A percentile compares a stretch with the other conserved stretches of the same genome.
phyloP scores from a whole-genome alignment of 192 early-diverging fungal genomes.

The Coemansia sp. region DNA sequence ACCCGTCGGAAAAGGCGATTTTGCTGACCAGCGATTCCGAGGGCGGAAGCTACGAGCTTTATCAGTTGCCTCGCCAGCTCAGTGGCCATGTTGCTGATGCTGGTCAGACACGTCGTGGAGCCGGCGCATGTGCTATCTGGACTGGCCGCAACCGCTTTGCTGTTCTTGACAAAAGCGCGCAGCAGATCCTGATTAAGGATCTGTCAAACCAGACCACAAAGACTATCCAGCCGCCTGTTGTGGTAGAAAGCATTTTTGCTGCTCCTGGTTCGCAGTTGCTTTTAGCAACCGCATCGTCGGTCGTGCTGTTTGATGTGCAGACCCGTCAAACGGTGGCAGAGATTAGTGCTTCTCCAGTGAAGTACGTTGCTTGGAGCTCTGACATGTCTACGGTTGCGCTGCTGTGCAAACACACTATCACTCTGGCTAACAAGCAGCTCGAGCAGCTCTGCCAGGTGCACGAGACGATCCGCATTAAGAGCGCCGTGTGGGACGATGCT shows the following conservation, averaged over 20 bases:
- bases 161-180: constrained; percentile 82
- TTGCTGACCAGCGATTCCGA: constrained; percentile 80
- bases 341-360: constrained; percentile 79
- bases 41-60: constrained; percentile 90
- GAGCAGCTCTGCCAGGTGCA: constrained; percentile 89
- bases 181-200: constrained; percentile 87
- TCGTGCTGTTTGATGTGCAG: constrained; percentile 91
- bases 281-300: constrained; percentile 79
- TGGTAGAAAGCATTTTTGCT: constrained; percentile 85
- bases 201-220: constrained; percentile 85
- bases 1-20: constrained; percentile 91
- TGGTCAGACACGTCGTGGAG: constrained; percentile 73
- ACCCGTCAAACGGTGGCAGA: constrained; percentile 73
- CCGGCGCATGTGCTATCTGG: constrained; percentile 83
- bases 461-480: constrained; percentile 98
- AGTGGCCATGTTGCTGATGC: constrained; percentile 29
- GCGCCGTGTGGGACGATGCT: constrained; percentile 91
- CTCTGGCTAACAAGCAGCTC: constrained; percentile 82
- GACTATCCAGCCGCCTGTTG: constrained; percentile 77
- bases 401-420: constrained; percentile 95
- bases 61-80: constrained; percentile 75
- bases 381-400: constrained; percentile 89
- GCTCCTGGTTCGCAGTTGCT: constrained; percentile 81
- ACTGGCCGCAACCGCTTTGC: constrained; percentile 98
- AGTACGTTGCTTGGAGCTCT: constrained; percentile 91